Evolutionary conservation across 495 filamentous ascomycete species (phyloP).

Genomic region (Beverwykella pulmonaria): DNA sequence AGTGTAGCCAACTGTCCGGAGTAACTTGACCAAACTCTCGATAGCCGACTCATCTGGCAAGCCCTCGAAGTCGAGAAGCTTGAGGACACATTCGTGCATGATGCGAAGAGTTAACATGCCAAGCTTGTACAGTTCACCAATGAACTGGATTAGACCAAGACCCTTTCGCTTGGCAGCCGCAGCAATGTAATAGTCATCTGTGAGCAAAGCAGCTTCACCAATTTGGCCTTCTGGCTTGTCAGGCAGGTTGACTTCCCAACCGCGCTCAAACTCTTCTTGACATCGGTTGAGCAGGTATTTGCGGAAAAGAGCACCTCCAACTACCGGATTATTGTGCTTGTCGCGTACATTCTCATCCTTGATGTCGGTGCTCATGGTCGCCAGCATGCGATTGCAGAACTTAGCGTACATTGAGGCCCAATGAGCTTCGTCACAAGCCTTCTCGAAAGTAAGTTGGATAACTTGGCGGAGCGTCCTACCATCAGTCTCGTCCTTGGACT

Average conservation of each 20-base stretch:
- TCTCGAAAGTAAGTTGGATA: constrained; percentile 98
- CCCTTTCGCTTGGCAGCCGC: constrained; percentile 96
- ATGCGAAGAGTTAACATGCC: constrained; percentile 98
- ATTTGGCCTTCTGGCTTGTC: constrained; percentile 75
- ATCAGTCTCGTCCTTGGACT: constrained; percentile 94
- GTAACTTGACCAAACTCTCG: constrained; percentile 88
- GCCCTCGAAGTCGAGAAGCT: constrained; percentile 92
- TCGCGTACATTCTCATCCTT: constrained; percentile 91
- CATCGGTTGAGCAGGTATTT: constrained; percentile 99
- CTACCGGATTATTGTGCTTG: constrained; percentile 81
- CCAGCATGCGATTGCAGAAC: constrained; percentile 97
- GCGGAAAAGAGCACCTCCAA: constrained; percentile 90
- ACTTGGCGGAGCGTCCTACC: constrained; percentile 94
- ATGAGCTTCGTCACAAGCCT: constrained; percentile 97
- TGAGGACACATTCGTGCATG: constrained; percentile 99
- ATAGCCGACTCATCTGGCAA: constrained; percentile 93
- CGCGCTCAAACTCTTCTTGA: constrained; percentile 98
- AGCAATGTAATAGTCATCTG: constrained; percentile 94
- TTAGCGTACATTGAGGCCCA: constrained; percentile 99
- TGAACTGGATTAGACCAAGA: constrained; percentile 97
- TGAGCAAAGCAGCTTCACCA: constrained; percentile 78
- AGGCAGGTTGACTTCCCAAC: constrained; percentile 91
- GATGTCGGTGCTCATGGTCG: constrained; percentile 92
- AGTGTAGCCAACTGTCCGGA: constrained; percentile 80
- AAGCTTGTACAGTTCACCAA: constrained; percentile 98